Conservation (phyloP, 163 green algal genomes). For the Botryococcus braunii region DNA sequence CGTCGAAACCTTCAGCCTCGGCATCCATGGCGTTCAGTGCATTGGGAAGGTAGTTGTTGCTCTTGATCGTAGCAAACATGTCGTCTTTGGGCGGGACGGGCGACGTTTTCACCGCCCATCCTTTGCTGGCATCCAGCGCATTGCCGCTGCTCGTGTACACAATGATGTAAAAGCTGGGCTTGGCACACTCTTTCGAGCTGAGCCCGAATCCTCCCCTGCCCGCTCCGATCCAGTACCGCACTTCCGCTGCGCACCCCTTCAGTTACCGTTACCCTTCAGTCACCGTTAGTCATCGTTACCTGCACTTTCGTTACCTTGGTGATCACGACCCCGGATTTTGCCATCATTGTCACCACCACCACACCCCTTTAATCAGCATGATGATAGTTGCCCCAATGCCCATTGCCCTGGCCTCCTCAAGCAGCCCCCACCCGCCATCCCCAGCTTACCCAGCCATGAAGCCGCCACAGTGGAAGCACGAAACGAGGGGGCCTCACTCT, state of each 20-base stretch:
- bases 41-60: conserved; percentile 67
- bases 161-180: conserved; percentile 58
- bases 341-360: no score
- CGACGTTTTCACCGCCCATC: conserved; percentile 40
- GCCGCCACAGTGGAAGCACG: no score
- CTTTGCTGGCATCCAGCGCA: not conserved
- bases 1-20: conserved; percentile 38
- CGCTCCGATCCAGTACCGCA: conserved; percentile 72
- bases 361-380: no score
- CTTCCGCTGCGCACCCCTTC: conserved; percentile 30
- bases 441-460: no score
- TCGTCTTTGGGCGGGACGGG: conserved; percentile 43
- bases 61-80: conserved; percentile 55
- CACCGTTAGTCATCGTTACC: no score
- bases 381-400: no score
- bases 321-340: no score
- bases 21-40: conserved; percentile 56
- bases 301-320: no score
- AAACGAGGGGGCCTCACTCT: no score
- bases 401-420: no score
- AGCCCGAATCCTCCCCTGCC: conserved; percentile 70
- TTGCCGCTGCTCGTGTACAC: conserved; percentile 14
- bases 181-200: conserved; percentile 29
- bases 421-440: no score
- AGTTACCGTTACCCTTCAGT: no score